Percentiles rank a stretch among this genome's conserved stretches.
Evolutionary conservation across 2,329 filamentous ascomycete genomes (phyloP).

Genomic region (Penicillium sp.): DNA sequence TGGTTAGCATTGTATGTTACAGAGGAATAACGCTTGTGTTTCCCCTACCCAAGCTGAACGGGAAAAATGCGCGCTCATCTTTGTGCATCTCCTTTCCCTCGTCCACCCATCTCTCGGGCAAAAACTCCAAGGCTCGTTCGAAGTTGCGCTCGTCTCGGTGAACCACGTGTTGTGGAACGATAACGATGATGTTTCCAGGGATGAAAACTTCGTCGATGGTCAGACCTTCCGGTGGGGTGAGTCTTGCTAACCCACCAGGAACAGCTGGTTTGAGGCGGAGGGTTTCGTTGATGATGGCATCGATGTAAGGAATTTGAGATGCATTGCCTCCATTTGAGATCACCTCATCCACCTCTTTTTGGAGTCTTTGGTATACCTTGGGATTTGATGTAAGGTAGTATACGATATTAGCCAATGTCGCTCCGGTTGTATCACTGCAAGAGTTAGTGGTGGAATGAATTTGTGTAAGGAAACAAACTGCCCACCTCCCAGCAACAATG

Average conservation of each 20-base stretch:
- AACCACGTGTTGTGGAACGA: slow-evolving; percentile 23
- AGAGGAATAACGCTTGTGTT: neutral
- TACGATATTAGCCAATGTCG: slow-evolving; percentile 4
- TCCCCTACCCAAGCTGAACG: slow-evolving; percentile 24
- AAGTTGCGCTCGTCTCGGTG: slow-evolving; percentile 28
- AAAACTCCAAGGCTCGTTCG: slow-evolving; percentile 22
- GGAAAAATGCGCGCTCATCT: slow-evolving; percentile 28
- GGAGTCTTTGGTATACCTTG: neutral
- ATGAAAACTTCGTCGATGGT: slow-evolving; percentile 33
- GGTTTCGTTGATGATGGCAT: slow-evolving; percentile 15
- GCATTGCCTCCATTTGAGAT: neutral
- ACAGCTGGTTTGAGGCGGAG: slow-evolving; percentile 38
- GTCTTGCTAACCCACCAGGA: slow-evolving; percentile 29
- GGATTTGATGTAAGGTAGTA: slow-evolving; percentile 6
- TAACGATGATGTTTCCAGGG: slow-evolving; percentile 31
- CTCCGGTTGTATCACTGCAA: slow-evolving; percentile 7
- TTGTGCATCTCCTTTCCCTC: slow-evolving; percentile 13
- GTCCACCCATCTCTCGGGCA: slow-evolving; percentile 34
- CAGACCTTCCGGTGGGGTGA: slow-evolving; percentile 32
- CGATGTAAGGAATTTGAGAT: slow-evolving; percentile 1
- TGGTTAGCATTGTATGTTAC: neutral
- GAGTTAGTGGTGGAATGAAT: neutral
- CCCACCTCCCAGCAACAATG: slow-evolving; percentile 11
- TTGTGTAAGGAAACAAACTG: neutral
- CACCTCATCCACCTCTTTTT: slow-evolving; percentile 2